phyloP scores from a whole-genome alignment of 2,329 filamentous ascomycete genomes.

The Dactylella cylindrospora region DNA sequence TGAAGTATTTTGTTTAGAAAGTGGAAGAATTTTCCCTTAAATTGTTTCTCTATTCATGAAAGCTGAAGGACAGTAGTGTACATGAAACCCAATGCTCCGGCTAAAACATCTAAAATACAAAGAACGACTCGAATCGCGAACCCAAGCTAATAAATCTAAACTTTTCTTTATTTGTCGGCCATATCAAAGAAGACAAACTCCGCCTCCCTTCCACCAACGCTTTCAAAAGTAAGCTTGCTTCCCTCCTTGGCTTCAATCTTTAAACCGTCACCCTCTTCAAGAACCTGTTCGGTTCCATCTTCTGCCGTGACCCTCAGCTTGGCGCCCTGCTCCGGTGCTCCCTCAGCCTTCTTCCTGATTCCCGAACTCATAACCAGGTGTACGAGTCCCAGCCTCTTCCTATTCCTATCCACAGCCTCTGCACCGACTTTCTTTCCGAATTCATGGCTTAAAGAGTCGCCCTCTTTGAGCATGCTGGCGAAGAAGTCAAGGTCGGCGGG shows the following conservation, averaged over 20 bases:
- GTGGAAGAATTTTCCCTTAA: too few relatives aligned
- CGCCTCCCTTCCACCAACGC: constrained; percentile 17
- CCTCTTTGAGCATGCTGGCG: constrained; percentile 35
- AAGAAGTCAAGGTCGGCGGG: constrained; percentile 41
- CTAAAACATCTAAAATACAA: too few relatives aligned
- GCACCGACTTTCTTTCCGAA: constrained; percentile 35
- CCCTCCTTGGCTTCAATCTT: constrained; percentile 38
- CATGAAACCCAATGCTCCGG: too few relatives aligned
- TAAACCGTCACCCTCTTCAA: constrained; percentile 38
- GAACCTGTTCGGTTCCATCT: constrained; percentile 34
- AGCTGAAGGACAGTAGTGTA: too few relatives aligned
- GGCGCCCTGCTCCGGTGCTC: constrained; percentile 32
- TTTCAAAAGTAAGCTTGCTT: constrained; percentile 41
- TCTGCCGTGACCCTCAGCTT: constrained; percentile 43
- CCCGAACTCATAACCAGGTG: constrained; percentile 43
- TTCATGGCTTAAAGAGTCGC: constrained; percentile 18
- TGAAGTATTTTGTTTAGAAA: too few relatives aligned
- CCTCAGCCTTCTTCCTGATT: constrained; percentile 39
- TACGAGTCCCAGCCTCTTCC: constrained; percentile 36
- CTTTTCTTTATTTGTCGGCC: constrained; percentile 23
- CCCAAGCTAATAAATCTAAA: too few relatives aligned
- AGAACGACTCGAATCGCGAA: too few relatives aligned
- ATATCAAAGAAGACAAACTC: constrained; percentile 45
- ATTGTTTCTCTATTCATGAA: too few relatives aligned
- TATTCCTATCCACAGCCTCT: constrained; percentile 10